These are phyloP conservation scores for Allomyces javanicus DNA, from an alignment of 192 early-diverging fungal genomes.

Conservation along the genomic window DNA sequence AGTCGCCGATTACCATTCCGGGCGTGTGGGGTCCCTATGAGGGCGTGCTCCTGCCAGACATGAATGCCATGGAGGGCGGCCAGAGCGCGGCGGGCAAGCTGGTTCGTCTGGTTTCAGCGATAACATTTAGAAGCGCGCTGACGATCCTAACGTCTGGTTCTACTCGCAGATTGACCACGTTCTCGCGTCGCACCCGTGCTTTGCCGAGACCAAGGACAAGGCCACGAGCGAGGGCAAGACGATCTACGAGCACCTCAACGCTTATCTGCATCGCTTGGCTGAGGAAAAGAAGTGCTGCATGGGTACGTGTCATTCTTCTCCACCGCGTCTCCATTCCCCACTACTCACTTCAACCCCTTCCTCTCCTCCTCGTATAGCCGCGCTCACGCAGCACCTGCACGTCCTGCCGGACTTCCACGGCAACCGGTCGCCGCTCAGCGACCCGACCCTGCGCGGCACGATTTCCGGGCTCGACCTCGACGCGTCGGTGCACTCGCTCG, in stretches of 20 bases:
- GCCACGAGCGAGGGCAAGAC: constrained; percentile 5
- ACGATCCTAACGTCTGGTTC: too few relatives aligned
- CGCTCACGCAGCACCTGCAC: constrained; percentile 21
- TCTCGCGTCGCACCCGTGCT: constrained; percentile 33
- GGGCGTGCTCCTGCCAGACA: constrained; percentile 28
- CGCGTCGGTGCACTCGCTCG: constrained; percentile 21
- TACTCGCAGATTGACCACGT: constrained; percentile 26
- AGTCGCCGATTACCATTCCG: constrained; percentile 26
- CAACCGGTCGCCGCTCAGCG: constrained; percentile 48
- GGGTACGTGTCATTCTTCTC: too few relatives aligned
- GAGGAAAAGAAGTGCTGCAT: neutral
- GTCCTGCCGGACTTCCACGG: constrained; percentile 62
- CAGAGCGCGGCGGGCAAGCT: constrained; percentile 50
- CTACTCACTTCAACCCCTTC: neutral
- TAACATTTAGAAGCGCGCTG: too few relatives aligned
- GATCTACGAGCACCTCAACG: constrained; percentile 8
- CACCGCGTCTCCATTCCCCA: too few relatives aligned
- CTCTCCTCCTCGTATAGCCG: constrained; percentile 11
- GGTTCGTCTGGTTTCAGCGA: neutral
- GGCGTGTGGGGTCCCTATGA: constrained; percentile 45
- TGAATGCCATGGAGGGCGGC: constrained; percentile 46
- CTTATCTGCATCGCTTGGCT: neutral
- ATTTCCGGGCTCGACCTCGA: constrained; percentile 34
- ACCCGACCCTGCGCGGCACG: constrained; percentile 36
- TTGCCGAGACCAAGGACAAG: constrained; percentile 10